Base-by-base conservation (phyloP, 352 stramenopile species). In the Globisporangium lucens region DNA sequence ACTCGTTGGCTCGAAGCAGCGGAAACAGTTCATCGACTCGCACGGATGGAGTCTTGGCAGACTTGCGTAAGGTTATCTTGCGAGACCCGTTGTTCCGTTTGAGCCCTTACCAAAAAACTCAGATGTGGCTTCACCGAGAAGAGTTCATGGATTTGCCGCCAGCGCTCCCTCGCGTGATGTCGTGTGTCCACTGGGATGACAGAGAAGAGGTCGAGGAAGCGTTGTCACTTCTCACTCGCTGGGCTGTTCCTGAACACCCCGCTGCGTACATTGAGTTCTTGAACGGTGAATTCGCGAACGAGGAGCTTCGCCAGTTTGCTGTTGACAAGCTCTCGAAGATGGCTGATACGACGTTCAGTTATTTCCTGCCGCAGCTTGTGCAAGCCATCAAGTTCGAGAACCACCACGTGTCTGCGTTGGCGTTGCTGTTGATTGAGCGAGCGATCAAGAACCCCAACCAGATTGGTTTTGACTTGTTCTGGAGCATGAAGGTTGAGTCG, bases 361-460 rank as follows among this genome's bases (percentile, higher is more conserved):
- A 94, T 46, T 93, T 96, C 58, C 75, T 97, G 30, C 89, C 88
- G 0, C 90, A 97, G 63, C 85, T 97, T 36, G 88, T 97, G 17
- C 90, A 97, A 66, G 88, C 85, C 15, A 81, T 97, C 58, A 97
- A 97, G 72, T 96, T 91, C 43, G 90, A 97, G 66, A 92, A 90
- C 65, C 89, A 96, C 56, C 84, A 95, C 62, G 72, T 90, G 27
- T 94, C 83, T 3, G 79, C 87, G 4, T 66, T 97, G 8, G 73
- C 84, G 2, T 80, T 91, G 71, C 71, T 93, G 49, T 70, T 97
- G 3, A 90, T 97, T n/a, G 82, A 93, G 52, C 85, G 90, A n/a
- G 90, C 88, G 0, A 91, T 96, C 55, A 92, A 92, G 69, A 94
- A 94, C 53, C 89, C 87, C 17, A 93, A 93, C 60, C 80, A 93